Evolutionary conservation across 768 basidiomycete species (phyloP), one percentile per base, ranked within the genome.

Genomic region (Cyathus striatus): DNA sequence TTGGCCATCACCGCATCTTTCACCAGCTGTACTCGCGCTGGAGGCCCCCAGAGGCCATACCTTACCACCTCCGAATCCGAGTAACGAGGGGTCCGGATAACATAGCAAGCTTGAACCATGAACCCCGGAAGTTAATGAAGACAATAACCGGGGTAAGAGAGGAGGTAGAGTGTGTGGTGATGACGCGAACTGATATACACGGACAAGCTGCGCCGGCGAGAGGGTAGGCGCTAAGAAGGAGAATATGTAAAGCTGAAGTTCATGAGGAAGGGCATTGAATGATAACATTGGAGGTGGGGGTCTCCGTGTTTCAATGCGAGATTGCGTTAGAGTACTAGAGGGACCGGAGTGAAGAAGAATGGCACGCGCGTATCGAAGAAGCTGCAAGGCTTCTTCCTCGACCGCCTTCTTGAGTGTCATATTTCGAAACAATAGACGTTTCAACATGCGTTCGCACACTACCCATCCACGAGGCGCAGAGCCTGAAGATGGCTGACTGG

Each of bases 211-310:
- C 2, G 62, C 58, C 16, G 69, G 54, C 14, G 82, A 82, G 39
- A 86, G 70, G 1, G 58, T 64, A 13, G 81, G 81, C 3, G 79
- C 75, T 17, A 82, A 58, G 51, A 75, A 73, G 10, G 78, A 73
- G 24, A 85, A 66, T 26, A 81, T 73, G 54, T 79, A 55, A 9
- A 77, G 69, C 43, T 76, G 73, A 5, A 86, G 60, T 55, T 86
- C 83, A 6, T 57, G 58, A 2, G 84, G 84, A 10, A 86, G 59
- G 21, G 54, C 40, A 23, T 37, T 45, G 51, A 77, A 72, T 5
- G 64, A 57, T 46, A 66, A 67, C 22, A 52, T 20, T 7, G 27
- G 27, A 30, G 27, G 9, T n/a, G 25, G 18, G 32, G 23, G n/a
- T 18, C 27, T 16, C 13, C 17, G 23, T 9, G 30, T 18, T 23